Conservation (phyloP, 306 rosid genomes). For the Dalbergia cochinchinensis region DNA sequence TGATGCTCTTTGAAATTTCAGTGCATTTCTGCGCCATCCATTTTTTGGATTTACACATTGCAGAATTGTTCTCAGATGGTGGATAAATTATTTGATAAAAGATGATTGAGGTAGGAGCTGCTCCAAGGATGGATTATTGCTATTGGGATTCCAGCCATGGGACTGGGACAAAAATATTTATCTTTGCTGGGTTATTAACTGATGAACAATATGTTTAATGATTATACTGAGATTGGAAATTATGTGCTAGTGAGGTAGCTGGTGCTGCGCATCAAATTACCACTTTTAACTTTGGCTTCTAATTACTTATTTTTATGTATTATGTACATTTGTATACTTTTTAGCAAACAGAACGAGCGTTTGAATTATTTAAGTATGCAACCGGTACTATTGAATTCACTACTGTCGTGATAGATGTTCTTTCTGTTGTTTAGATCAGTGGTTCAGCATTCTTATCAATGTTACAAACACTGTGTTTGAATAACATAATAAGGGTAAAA, state of each 20-base stretch:
- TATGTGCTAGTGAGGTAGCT: not conserved
- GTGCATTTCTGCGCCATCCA: constrained; percentile 17
- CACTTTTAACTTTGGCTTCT: not conserved
- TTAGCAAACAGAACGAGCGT: not conserved
- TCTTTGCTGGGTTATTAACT: not conserved
- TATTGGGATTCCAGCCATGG: not conserved
- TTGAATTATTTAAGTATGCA: too few species aligned
- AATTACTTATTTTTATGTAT: not conserved
- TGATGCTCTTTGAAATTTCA: constrained; percentile 21
- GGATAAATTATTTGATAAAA: constrained; percentile 38
- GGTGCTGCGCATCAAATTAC: not conserved
- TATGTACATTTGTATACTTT: not conserved
- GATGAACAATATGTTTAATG: constrained; percentile 20
- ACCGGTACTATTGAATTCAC: not conserved
- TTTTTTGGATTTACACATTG: constrained; percentile 31
- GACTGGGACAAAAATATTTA: constrained; percentile 13
- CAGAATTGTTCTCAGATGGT: constrained; percentile 24
- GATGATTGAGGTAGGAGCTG: constrained; percentile 32
- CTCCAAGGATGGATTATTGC: constrained; percentile 25
- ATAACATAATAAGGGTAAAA: not conserved
- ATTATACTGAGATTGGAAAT: constrained; percentile 32
- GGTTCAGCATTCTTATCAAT: not conserved
- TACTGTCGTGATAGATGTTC: not conserved
- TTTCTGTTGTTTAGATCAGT: not conserved
- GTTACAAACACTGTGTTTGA: not conserved